Evolutionary conservation across 805 yeast genomes (phyloP), one percentile per base, ranked within the genome.

Genomic region (Metschnikowia henanensis): DNA sequence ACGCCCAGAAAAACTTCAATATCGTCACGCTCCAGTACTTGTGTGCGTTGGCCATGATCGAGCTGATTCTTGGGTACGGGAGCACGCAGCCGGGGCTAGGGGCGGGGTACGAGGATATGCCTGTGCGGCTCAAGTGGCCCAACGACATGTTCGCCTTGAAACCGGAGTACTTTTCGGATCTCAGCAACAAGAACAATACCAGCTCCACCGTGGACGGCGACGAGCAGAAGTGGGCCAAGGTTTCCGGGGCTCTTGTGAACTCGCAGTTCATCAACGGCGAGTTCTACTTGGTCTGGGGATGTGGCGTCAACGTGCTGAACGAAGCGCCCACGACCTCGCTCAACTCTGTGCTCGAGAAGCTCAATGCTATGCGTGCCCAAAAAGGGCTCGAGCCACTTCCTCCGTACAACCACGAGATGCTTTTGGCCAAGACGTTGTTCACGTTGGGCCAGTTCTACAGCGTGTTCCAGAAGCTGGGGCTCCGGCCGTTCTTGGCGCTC

Each of bases 111-210:
- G 83, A 80, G 17, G 84, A 80, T 35, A 64, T 94, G 53, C 97
- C 96, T 0, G 72, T 92, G 13, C 75, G 80, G 39, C 75, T 94
- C 47, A 94, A 94, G 61, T 94, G 99, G 99, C 99, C 99, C 2
- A 94, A 94, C 61, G 99, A 94, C 62, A 68, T 94, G 12, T 94
- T 88, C 59, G 80, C 84, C 4, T 60, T 80, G 54, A 81, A 79
- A 43, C 95, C 95, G 0, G 81, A 81, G 41, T 77, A 68, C 51
- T 75, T 62, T 52, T 49, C 52, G 41, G 42, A 47, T 13, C 19
- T 64, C 9, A 51, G 60, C 12, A 72, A 67, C 21, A 63, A 64
- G 35, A 50, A 66, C 25, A 60, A 68, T 13, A 65, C 68, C 9
- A 58, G 61, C 36, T 33, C 49, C 18, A 70, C 72, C 5, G 68